phyloP scores from a whole-genome alignment of 164 flowering plant genomes.

The Litsea cubeba region DNA sequence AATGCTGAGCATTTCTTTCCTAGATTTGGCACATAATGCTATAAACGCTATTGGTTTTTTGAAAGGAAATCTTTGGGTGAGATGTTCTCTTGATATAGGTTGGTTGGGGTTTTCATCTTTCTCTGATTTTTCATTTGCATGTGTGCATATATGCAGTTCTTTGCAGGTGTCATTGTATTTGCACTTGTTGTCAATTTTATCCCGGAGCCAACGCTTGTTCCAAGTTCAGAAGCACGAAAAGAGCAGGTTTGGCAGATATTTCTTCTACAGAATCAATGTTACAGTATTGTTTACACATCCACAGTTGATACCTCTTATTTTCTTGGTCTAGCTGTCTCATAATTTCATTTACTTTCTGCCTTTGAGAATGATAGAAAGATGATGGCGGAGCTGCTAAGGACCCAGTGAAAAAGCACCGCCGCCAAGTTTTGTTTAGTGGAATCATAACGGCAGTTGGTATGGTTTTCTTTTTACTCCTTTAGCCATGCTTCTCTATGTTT shows the following conservation, averaged over 20 bases:
- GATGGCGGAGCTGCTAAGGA: constrained; percentile 73
- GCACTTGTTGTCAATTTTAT: constrained; percentile 65
- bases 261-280: neutral
- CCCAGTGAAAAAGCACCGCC: constrained; percentile 75
- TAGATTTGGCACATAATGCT: constrained; percentile 96
- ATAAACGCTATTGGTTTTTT: constrained; percentile 88
- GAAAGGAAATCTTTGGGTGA: constrained; percentile 91
- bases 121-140: constrained; percentile 15
- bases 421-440: constrained; percentile 93
- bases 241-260: constrained; percentile 12
- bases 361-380: constrained; percentile 37
- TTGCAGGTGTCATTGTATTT: constrained; percentile 86
- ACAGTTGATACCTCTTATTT: neutral
- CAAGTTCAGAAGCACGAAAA: constrained; percentile 12
- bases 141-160: constrained; percentile 50
- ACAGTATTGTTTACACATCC: neutral
- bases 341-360: constrained; percentile 3
- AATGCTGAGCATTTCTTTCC: constrained; percentile 94
- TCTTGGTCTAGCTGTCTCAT: neutral
- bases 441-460: constrained; percentile 87
- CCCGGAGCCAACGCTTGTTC: constrained; percentile 79
- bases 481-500: neutral
- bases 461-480: constrained; percentile 6
- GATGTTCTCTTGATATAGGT: constrained; percentile 3
- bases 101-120: neutral